Conservation (phyloP, 805 yeast species). For the Candida cerambycidarum region DNA sequence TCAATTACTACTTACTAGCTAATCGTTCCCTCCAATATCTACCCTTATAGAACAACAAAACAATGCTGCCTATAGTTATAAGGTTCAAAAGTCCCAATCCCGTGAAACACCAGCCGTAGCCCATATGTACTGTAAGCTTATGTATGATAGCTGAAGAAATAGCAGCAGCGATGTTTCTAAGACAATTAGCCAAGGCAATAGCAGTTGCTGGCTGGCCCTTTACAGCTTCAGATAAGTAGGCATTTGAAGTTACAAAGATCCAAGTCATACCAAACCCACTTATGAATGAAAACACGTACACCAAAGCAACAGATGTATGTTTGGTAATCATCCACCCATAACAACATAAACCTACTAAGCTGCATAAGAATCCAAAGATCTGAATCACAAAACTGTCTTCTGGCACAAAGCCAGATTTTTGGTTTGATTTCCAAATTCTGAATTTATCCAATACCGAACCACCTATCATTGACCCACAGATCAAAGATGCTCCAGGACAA, state of each 20-base stretch:
- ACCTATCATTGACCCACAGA: constrained; percentile 48
- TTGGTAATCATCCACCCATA: constrained; percentile 54
- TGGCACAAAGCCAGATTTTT: constrained; percentile 34
- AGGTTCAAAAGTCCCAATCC: constrained; percentile 42
- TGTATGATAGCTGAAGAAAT: constrained; percentile 48
- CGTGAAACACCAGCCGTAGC: constrained; percentile 56
- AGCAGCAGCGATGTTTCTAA: constrained; percentile 56
- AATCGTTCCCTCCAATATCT: constrained; percentile 23
- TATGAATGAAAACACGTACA: constrained; percentile 30
- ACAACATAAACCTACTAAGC: constrained; percentile 46
- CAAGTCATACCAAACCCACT: constrained; percentile 57
- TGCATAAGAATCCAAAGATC: constrained; percentile 41
- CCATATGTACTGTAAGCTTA: constrained; percentile 33
- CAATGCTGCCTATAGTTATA: constrained; percentile 17
- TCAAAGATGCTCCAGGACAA: constrained; percentile 52
- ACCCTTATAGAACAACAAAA: constrained; percentile 21
- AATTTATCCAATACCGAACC: constrained; percentile 47
- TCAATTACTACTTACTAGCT: no score
- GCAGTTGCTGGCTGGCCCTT: constrained; percentile 51
- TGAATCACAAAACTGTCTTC: constrained; percentile 49
- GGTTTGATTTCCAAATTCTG: constrained; percentile 12
- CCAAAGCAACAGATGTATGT: constrained; percentile 19
- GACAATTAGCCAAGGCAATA: constrained; percentile 53
- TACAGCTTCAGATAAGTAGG: constrained; percentile 53
- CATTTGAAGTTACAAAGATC: constrained; percentile 53